Percentiles rank a stretch among this genome's conserved stretches.
These are phyloP conservation scores for Macrolepiota dolichaula DNA, from an alignment of 768 basidiomycete genomes.

Conservation along the genomic window DNA sequence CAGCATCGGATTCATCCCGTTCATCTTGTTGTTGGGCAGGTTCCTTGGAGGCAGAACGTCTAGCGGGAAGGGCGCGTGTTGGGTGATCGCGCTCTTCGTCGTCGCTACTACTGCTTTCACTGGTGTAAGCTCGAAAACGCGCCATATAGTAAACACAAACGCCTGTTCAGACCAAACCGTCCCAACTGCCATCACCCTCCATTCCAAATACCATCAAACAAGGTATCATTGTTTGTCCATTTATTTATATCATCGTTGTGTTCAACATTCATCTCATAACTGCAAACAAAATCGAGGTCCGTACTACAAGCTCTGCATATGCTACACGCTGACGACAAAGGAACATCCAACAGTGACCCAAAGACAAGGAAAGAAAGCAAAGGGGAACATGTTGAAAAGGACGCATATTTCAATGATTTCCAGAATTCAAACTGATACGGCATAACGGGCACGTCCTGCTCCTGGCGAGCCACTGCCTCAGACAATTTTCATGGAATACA, in stretches of 20 bases:
- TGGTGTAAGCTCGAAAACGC: conserved; percentile 63
- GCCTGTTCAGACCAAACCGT: not conserved
- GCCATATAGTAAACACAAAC: conserved; percentile 39
- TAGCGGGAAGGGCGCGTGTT: conserved; percentile 14
- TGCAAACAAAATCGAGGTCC: not conserved
- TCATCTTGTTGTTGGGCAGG: conserved; percentile 27
- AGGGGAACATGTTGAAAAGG: not conserved
- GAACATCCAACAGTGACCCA: conserved; percentile 2
- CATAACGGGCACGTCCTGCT: conserved; percentile 67
- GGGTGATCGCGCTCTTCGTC: conserved; percentile 28
- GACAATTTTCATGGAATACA: conserved; percentile 64
- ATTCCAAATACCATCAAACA: conserved; percentile 6
- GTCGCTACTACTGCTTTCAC: conserved; percentile 59
- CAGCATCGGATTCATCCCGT: conserved; percentile 28
- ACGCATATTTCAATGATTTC: conserved; percentile 30
- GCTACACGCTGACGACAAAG: not conserved
- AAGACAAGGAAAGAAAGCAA: not conserved
- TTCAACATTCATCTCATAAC: not conserved
- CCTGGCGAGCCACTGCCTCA: conserved; percentile 57
- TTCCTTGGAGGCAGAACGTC: conserved; percentile 12
- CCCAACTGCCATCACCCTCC: not conserved
- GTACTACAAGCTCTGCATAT: not conserved
- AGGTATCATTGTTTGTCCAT: not conserved
- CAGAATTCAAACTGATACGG: conserved; percentile 39
- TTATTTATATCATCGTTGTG: not conserved